These are phyloP conservation scores for Collybia nuda DNA, from an alignment of 768 basidiomycete species.

Conservation along the genomic window DNA sequence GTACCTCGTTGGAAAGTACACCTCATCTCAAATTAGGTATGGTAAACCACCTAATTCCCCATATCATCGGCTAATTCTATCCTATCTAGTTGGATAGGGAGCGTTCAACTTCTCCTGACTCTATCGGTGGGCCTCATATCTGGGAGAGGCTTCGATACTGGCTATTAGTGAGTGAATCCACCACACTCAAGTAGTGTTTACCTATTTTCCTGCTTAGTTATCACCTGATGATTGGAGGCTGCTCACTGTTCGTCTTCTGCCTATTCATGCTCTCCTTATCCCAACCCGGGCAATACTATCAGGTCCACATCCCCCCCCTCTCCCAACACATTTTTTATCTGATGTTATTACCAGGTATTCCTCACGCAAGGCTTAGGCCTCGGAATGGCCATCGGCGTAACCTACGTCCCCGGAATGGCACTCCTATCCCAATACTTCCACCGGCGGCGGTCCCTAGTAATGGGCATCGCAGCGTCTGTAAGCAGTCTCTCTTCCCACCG, in stretches of 20 bases:
- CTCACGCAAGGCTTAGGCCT: slow-evolving; percentile 45
- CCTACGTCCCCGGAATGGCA: slow-evolving; percentile 45
- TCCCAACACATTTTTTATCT: not conserved
- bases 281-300: slow-evolving; percentile 37
- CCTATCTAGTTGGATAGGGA: slow-evolving; percentile 40
- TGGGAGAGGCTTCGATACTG: slow-evolving; percentile 52
- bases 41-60: slow-evolving; percentile 3
- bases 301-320: slow-evolving; percentile 20
- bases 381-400: slow-evolving; percentile 50
- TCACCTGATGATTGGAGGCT: slow-evolving; percentile 42
- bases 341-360: slow-evolving; percentile 31
- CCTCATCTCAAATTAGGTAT: slow-evolving; percentile 37
- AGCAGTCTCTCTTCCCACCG: not conserved
- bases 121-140: slow-evolving; percentile 42
- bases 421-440: slow-evolving; percentile 37
- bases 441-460: slow-evolving; percentile 29
- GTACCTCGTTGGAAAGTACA: slow-evolving; percentile 29
- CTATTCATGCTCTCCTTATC: slow-evolving; percentile 48
- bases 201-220: slow-evolving; percentile 29
- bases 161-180: slow-evolving; percentile 39
- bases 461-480: slow-evolving; percentile 33
- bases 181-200: not conserved
- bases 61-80: slow-evolving; percentile 4
- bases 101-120: slow-evolving; percentile 46
- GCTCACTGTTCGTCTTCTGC: slow-evolving; percentile 41